These are phyloP conservation scores for Mariannaea sp. DNA, from an alignment of 2,329 filamentous ascomycete species.

Conservation along the genomic window DNA sequence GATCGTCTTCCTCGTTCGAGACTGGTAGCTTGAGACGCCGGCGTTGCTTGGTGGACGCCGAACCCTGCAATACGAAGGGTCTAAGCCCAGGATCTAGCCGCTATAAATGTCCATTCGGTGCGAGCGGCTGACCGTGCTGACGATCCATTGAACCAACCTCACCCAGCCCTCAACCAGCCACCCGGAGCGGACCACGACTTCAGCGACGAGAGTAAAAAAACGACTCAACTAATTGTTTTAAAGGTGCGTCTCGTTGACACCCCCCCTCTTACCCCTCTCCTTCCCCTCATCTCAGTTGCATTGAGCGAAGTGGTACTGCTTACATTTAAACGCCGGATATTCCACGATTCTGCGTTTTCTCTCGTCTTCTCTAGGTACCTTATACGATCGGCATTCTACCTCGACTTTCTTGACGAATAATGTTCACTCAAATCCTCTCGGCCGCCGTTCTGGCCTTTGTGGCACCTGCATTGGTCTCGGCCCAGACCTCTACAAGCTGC, in stretches of 20 bases:
- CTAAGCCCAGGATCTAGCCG: neutral
- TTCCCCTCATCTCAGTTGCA: neutral
- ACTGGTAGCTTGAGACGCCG: neutral
- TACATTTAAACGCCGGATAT: neutral
- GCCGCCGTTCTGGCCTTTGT: constrained; percentile 8
- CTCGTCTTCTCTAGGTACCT: neutral
- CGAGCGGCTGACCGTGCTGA: neutral
- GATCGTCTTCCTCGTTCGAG: neutral
- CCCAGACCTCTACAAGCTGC: constrained; percentile 59
- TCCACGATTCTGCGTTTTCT: neutral
- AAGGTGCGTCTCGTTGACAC: neutral
- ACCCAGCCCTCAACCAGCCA: neutral
- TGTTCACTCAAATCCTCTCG: constrained; percentile 5
- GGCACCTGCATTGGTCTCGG: constrained; percentile 45
- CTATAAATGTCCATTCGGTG: neutral
- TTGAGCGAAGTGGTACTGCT: neutral
- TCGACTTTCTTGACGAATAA: neutral
- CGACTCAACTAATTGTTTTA: neutral
- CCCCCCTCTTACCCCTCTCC: neutral
- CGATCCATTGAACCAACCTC: neutral
- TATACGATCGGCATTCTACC: neutral
- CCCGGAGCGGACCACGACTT: neutral
- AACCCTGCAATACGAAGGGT: constrained; percentile 1
- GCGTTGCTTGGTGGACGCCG: constrained; percentile 2
- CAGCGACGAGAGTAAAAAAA: too few species aligned